Base-by-base conservation (phyloP, 495 filamentous ascomycete genomes). In the Acidiella bohemica region DNA sequence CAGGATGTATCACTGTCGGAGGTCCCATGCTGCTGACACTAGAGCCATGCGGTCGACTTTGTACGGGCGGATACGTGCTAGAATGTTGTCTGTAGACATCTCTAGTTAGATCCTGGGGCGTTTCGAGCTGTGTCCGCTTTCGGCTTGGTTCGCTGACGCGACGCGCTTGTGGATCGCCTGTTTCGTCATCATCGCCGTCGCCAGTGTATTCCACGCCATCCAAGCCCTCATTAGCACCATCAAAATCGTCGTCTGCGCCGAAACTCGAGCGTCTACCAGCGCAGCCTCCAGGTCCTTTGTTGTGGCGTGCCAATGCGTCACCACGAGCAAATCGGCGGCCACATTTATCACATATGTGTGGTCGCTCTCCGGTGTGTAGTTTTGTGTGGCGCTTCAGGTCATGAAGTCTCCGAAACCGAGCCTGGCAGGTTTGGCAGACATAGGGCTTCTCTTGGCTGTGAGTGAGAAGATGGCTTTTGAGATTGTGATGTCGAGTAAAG, bases 371-470 rank as follows among this genome's bases (percentile, higher is more conserved):
- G 11, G 92, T 95, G 56, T 99, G 90, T 13, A 99, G 71, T 59
- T 96, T 96, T 31, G 78, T 82, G 56, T 99, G 90, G 29, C 90
- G 75, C 63, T 99, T 99, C 39, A 99, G 64, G 53, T 99, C 90
- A 53, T 99, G 90, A 19, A 96, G 67, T 43, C 90, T 73, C 33
- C 90, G 75, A 57, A 99, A 99, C 19, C 87, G 75, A 47, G 86
- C 76, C 36, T 87, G 72, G 53, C 90, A 99, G 16, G 80, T 82
- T 41, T 81, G 73, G 53, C 90, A 99, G 17, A 84, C 73, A 54
- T 85, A 99, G 0, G 90, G 90, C 57, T 99, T 99, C 59, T 96
- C 92, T 61, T 99, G 90, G 49, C 88, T 94, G 55, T 99, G 90
- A 0, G 90, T 99, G 42, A 99, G 73, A 24, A 99, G 72, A 64